Conservation (phyloP, 805 yeast species). For the Cyberlindnera euphorbiae region DNA sequence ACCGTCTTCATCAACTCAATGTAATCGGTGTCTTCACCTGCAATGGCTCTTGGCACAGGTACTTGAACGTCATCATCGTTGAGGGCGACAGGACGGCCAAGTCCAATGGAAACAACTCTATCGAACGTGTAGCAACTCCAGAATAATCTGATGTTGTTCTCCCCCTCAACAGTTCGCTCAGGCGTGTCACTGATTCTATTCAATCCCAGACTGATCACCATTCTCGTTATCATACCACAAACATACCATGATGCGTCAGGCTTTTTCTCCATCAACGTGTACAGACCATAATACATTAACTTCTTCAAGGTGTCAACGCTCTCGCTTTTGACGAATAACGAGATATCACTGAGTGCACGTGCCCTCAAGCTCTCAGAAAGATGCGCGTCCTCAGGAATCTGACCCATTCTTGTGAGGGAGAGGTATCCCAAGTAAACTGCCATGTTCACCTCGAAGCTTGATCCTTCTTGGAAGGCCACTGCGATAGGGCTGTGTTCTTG, state of each 20-base stretch:
- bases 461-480: constrained; percentile 17
- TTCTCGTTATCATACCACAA: constrained; percentile 42
- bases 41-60: constrained; percentile 35
- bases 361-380: constrained; percentile 37
- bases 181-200: constrained; percentile 29
- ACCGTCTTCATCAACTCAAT: constrained; percentile 37
- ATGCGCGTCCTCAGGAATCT: constrained; percentile 32
- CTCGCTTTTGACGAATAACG: constrained; percentile 34
- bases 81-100: constrained; percentile 46
- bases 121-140: constrained; percentile 49
- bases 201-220: constrained; percentile 41
- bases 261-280: constrained; percentile 45
- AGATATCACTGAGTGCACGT: constrained; percentile 37
- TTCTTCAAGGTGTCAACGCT: constrained; percentile 38
- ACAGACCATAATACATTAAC: constrained; percentile 41
- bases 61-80: constrained; percentile 47
- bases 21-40: constrained; percentile 37
- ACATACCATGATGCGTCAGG: constrained; percentile 50
- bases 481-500: constrained; percentile 24
- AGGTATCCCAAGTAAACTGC: constrained; percentile 52
- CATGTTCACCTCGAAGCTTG: constrained; percentile 45
- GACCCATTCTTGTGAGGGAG: constrained; percentile 38
- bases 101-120: constrained; percentile 40
- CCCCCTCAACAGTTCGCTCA: constrained; percentile 23
- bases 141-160: constrained; percentile 37